Evolutionary conservation across 441 rosid species (phyloP), one percentile per base, ranked within the genome.

Genomic region (Geranium incanum): DNA sequence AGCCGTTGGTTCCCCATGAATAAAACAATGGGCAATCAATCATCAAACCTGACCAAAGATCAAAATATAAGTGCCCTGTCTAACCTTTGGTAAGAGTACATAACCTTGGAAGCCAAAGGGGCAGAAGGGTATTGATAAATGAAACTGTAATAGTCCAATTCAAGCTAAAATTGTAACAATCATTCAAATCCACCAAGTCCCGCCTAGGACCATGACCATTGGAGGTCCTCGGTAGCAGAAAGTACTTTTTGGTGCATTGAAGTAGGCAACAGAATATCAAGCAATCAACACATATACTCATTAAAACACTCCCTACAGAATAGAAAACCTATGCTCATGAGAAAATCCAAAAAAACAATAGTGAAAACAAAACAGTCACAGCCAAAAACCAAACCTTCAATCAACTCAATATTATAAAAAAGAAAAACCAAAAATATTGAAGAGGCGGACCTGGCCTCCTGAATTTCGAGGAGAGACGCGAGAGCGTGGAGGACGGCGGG

Each of bases 401-500:
- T 38, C 43, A 38, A 6, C 6, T 38, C 5, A 38, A 38, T 3
- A 38, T 38, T 4, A 38, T 38, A 3, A 6, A 38, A 38, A 38
- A 38, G 0, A 3, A 5, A 38, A 38, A 38, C 0, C 72, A 43
- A 68, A 48, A 57, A 52, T 43, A 48, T 18, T 62, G 39, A 7
- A 57, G 48, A 68, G 39, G 50, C 83, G 65, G 79, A 88, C 96
- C 80, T 76, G 69, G 88, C 77, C 82, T 90, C 99, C 71, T 92
- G 92, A 16, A 85, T 76, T 79, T 92, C 96, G 2, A 92, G 88
- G 62, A 95, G 85, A 48, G 89, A 85, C 3, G 96, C 78, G 36
- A 95, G 95, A 8, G 95, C 91, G 69, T 90, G 98, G 21, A 95
- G 93, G 8, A 84, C 72, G 8, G 77, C 68, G 71, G 97, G 87